phyloP scores from a whole-genome alignment of 176 grass and related monocot genomes.

The Themeda triandra region DNA sequence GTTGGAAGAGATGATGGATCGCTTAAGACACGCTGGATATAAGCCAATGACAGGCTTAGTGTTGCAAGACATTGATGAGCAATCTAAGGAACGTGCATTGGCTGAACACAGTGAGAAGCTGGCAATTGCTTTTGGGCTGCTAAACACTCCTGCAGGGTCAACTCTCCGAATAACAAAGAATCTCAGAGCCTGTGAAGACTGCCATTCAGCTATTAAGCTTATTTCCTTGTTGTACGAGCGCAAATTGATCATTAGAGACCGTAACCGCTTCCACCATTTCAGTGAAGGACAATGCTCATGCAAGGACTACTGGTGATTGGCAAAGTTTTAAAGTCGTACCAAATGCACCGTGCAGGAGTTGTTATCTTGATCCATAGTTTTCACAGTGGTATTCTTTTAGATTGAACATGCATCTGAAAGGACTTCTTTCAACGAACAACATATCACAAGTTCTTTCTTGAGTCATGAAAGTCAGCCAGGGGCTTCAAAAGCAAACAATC shows the following conservation, averaged over 20 bases:
- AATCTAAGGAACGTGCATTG: conserved; percentile 44
- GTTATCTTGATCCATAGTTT: background rate
- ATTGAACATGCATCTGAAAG: conserved; percentile 12
- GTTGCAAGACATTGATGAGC: conserved; percentile 59
- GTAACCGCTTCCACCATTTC: conserved; percentile 78
- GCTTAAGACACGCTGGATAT: conserved; percentile 55
- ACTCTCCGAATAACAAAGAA: conserved; percentile 74
- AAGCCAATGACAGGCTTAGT: conserved; percentile 59
- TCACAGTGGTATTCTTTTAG: conserved; percentile 12
- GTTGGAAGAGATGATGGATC: conserved; percentile 56
- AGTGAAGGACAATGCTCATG: conserved; percentile 56
- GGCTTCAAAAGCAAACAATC: background rate
- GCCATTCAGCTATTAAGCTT: conserved; percentile 65
- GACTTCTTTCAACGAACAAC: background rate
- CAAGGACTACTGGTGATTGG: conserved; percentile 61
- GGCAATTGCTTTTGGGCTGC: conserved; percentile 61
- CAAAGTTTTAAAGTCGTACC: conserved; percentile 12
- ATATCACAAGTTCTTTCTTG: background rate
- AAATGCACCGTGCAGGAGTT: background rate
- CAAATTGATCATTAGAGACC: conserved; percentile 58
- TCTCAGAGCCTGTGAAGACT: conserved; percentile 68
- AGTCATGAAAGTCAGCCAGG: background rate
- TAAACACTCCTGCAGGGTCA: conserved; percentile 45
- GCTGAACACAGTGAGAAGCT: conserved; percentile 77
- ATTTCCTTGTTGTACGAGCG: conserved; percentile 52